Base-by-base conservation (phyloP, 176 grass and related monocot species). In the Ampelocalamus luodianensis region DNA sequence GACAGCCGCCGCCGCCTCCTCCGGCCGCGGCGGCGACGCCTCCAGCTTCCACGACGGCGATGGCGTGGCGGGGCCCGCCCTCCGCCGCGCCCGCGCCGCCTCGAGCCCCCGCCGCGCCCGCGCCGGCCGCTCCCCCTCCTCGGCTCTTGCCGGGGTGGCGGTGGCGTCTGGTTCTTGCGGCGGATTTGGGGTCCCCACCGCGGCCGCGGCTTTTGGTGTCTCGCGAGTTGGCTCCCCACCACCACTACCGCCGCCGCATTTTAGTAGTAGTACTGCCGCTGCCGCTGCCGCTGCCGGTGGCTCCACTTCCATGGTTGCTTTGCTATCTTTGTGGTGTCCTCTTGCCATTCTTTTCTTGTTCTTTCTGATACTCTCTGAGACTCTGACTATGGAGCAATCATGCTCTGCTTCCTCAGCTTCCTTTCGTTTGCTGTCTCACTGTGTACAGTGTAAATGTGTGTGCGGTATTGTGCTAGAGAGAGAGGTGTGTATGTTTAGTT, bases 41-140 rank as follows among this genome's bases (percentile, higher is more conserved):
- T 94, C 93, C 58, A 94, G 88, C 79, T 92, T 94, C 93, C 93
- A 92, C 34, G 93, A 89, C 56, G 93, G 90, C 69, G 88, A 86
- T 8, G 93, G 93, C 37, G 93, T 95, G 75, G 74, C 84, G 61
- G 72, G 71, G 2, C 82, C 88, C 32, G 75, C 88, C 80, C 80
- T 90, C 80, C 74, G 78, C 43, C 85, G 38, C 76, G 60, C 89
- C 34, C 68, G 44, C 20, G 83, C 90, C 5, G 74, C 85, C 23
- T 80, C 85, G 9, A 87, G 66, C 29, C 75, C 79, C 36, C 72
- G 78, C 24, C 81, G 49, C 76, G 61, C 49, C 81, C 32, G 20
- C 68, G 53, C 66, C 71, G 76, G 23, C 39, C 76, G 15, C 29
- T 64, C 63, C 49, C 50, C 26, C 76, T 32, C 26, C 71, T 45